Conservation (phyloP, 2,329 filamentous ascomycete species). For the Gremmenia infestans region DNA sequence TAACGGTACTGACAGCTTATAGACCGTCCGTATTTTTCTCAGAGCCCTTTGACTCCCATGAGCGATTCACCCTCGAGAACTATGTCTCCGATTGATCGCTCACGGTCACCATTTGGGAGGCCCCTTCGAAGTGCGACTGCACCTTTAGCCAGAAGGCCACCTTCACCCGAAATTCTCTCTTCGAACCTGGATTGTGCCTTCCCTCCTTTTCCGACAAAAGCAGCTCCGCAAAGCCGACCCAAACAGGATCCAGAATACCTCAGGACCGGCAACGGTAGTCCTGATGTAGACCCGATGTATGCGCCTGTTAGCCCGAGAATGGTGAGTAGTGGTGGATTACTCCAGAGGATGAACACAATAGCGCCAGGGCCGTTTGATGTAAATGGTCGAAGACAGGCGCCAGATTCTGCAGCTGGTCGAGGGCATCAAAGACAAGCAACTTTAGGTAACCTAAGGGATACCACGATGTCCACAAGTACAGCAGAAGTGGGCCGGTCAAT, state of each 20-base stretch:
- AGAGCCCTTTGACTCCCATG: constrained; percentile 57
- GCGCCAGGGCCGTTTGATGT: constrained; percentile 62
- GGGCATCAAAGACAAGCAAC: constrained; percentile 28
- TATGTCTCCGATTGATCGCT: constrained; percentile 54
- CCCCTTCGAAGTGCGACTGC: constrained; percentile 35
- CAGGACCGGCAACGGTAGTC: constrained; percentile 11
- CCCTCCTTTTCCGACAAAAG: constrained; percentile 44
- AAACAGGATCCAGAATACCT: constrained; percentile 12
- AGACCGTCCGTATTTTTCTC: constrained; percentile 52
- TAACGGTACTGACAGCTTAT: constrained; percentile 31
- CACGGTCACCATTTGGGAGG: constrained; percentile 33
- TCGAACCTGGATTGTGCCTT: constrained; percentile 48
- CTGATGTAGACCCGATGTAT: constrained; percentile 37
- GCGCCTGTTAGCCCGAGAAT: constrained; percentile 45
- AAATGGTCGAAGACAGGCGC: constrained; percentile 32
- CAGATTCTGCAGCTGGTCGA: constrained; percentile 17
- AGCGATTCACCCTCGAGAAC: constrained; percentile 57
- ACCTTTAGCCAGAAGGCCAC: constrained; percentile 34
- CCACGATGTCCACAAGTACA: constrained; percentile 7
- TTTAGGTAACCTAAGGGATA: constrained; percentile 16
- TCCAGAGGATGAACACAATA: constrained; percentile 61
- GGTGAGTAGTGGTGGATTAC: constrained; percentile 40
- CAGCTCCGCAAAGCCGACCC: constrained; percentile 11
- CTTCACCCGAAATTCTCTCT: constrained; percentile 39
- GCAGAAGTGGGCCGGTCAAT: constrained; percentile 11